These are phyloP conservation scores for Phytophthora colocasiae DNA, from an alignment of 352 stramenopile genomes.

Conservation along the genomic window DNA sequence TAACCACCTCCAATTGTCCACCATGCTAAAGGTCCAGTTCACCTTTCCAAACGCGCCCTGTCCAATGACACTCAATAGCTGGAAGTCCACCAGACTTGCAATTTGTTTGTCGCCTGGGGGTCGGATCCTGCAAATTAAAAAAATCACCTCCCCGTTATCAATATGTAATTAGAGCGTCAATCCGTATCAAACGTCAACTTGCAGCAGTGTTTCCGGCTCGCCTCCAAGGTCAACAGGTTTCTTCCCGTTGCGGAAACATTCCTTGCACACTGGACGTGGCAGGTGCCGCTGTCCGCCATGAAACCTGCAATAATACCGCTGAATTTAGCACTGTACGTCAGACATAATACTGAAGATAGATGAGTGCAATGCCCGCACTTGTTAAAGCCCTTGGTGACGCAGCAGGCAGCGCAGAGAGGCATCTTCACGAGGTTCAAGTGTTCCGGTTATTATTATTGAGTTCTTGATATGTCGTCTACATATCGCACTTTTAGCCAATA, in stretches of 20 bases:
- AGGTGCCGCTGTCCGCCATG: slow-evolving; percentile 59
- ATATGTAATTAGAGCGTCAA: slow-evolving; percentile 1
- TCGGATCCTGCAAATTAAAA: slow-evolving; percentile 28
- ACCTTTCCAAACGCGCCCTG: slow-evolving; percentile 84
- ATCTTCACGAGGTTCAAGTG: slow-evolving; percentile 45
- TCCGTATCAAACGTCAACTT: not conserved
- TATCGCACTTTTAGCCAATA: slow-evolving; percentile 38
- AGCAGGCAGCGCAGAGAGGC: slow-evolving; percentile 78
- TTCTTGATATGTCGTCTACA: slow-evolving; percentile 20
- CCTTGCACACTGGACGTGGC: slow-evolving; percentile 71
- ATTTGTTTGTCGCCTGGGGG: slow-evolving; percentile 43
- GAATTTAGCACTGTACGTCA: not conserved
- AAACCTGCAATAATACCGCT: slow-evolving; percentile 54
- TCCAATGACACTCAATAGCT: slow-evolving; percentile 97
- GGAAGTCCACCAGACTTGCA: slow-evolving; percentile 94
- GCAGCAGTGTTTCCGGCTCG: slow-evolving; percentile 40
- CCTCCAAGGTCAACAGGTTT: slow-evolving; percentile 40
- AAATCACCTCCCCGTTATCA: not conserved
- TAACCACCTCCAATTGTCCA: not conserved
- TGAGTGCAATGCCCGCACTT: slow-evolving; percentile 42
- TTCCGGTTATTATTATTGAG: slow-evolving; percentile 6
- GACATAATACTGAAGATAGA: not conserved
- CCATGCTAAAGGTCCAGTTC: not conserved
- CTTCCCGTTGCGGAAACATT: slow-evolving; percentile 70
- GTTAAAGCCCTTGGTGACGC: slow-evolving; percentile 80